Percentiles rank a stretch among this genome's conserved stretches.
Conservation (phyloP, 2,329 filamentous ascomycete species). For the Tolypocladium album region DNA sequence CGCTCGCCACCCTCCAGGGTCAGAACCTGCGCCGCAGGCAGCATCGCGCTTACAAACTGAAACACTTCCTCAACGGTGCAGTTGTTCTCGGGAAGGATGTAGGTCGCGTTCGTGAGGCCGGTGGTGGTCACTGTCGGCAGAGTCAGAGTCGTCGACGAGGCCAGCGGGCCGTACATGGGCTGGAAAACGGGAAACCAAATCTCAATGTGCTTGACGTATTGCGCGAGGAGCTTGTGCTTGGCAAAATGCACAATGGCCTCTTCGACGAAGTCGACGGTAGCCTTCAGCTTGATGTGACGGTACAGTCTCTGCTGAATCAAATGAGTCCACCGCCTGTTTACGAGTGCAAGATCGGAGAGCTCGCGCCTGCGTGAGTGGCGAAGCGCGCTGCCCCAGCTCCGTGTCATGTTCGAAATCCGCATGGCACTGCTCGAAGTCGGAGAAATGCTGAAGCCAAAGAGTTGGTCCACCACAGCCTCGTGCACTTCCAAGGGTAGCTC, state of each 20-base stretch:
- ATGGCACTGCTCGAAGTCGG: conserved; percentile 45
- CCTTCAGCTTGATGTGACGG: conserved; percentile 66
- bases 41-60: conserved; percentile 45
- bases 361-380: conserved; percentile 58
- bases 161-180: conserved; percentile 35
- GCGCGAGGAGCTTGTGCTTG: conserved; percentile 44
- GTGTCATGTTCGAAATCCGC: conserved; percentile 39
- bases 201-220: conserved; percentile 62
- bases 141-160: conserved; percentile 30
- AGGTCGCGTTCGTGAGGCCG: conserved; percentile 45
- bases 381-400: conserved; percentile 53
- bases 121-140: conserved; percentile 44
- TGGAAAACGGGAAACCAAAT: conserved; percentile 70
- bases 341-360: conserved; percentile 54
- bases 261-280: conserved; percentile 50
- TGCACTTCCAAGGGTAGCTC: conserved; percentile 60
- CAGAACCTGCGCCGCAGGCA: conserved; percentile 52
- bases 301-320: conserved; percentile 64
- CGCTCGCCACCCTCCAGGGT: conserved; percentile 69
- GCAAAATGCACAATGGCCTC: conserved; percentile 52
- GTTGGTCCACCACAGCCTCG: conserved; percentile 58
- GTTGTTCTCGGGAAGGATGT: conserved; percentile 52
- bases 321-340: conserved; percentile 51
- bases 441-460: conserved; percentile 59
- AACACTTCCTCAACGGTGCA: conserved; percentile 63